A percentile compares a stretch with the other conserved stretches of the same genome.
phyloP scores from a whole-genome alignment of 805 yeast genomes.

The Limtongozyma cylindracea region DNA sequence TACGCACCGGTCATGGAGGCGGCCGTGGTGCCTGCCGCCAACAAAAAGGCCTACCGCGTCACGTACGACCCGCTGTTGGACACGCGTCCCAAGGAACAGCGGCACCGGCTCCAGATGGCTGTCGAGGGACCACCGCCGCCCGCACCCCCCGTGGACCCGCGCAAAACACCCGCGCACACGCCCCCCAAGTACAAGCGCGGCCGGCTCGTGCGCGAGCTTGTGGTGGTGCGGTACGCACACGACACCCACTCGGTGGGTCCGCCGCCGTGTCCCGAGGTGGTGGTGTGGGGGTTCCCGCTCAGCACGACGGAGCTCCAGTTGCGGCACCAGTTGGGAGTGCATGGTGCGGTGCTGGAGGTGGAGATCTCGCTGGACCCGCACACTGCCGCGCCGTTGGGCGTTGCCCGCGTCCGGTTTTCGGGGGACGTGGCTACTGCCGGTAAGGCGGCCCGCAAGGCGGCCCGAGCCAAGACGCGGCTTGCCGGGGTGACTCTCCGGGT shows the following conservation, averaged over 20 bases:
- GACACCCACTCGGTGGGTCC: conserved; percentile 58
- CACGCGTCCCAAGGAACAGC: conserved; percentile 10
- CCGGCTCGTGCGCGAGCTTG: no score
- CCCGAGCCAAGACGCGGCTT: conserved; percentile 21
- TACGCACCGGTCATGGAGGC: conserved; percentile 5
- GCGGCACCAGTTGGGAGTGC: no score
- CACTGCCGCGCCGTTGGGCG: conserved; percentile 59
- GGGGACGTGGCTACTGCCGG: no score
- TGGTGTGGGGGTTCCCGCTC: conserved; percentile 40
- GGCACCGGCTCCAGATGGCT: conserved; percentile 14
- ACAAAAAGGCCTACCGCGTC: conserved; percentile 17
- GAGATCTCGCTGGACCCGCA: conserved; percentile 40
- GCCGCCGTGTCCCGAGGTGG: conserved; percentile 43
- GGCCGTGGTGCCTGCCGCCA: conserved; percentile 2
- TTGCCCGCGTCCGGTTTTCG: conserved; percentile 35
- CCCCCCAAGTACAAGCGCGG: conserved; percentile 18
- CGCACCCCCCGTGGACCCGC: conserved; percentile 4
- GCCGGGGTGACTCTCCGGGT: conserved; percentile 23
- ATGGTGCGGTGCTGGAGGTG: conserved; percentile 28
- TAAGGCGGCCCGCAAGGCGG: no score
- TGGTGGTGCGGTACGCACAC: conserved; percentile 17
- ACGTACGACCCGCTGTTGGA: conserved; percentile 22
- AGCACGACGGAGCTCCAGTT: no score
- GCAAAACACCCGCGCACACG: conserved; percentile 12
- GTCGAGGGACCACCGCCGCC: conserved; percentile 2